Base-by-base conservation (phyloP, 371 early-diverging fungal genomes). In the Entomophthora muscae region DNA sequence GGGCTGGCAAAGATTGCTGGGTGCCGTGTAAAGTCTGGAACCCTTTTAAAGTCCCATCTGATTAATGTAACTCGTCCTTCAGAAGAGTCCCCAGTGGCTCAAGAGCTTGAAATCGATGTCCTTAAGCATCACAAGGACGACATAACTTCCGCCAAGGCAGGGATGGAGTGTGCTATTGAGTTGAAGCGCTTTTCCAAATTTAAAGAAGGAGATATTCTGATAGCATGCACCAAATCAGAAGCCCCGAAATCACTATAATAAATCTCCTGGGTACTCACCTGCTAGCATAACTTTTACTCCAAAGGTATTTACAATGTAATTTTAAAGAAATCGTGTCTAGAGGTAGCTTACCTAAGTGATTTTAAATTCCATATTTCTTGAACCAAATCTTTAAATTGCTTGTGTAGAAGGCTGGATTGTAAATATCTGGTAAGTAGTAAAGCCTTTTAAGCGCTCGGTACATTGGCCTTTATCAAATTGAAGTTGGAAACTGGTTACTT, bases 111-210 rank as follows among this genome's bases (percentile, higher is more conserved):
- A 21, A 89, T 83, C 80, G 82, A 84, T 65, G 91, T 83, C 28
- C 73, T 90, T 55, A 80, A 83, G 71, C 86, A 90, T 61, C 78
- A 87, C 65, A 96, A 94, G 72, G 88, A 91, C 57, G 92, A 93
- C 63, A 83, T 93, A 53, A 71, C 73, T 29, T 91, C 93, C 73
- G 90, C 85, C 27, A 78, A 82, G 62, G 92, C 92, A 72, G 94
- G 94, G 1, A 71, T 85, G 24, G 96, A 96, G 73, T 94, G 94
- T 67, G 95, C 94, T 32, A 86, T 94, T 73, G 80, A 83, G 51
- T 86, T 96, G 75, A 86, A 83, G 23, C 86, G 83, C 2, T 92
- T 88, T 67, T 72, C 72, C 1, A 83, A 80, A 10, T 78, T 89
- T 64, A 71, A 83, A 69, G 81, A 76, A 21, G 93, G 92, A 1